Base-by-base conservation (phyloP, 2,329 filamentous ascomycete genomes). In the Sporothrix curviconia region DNA sequence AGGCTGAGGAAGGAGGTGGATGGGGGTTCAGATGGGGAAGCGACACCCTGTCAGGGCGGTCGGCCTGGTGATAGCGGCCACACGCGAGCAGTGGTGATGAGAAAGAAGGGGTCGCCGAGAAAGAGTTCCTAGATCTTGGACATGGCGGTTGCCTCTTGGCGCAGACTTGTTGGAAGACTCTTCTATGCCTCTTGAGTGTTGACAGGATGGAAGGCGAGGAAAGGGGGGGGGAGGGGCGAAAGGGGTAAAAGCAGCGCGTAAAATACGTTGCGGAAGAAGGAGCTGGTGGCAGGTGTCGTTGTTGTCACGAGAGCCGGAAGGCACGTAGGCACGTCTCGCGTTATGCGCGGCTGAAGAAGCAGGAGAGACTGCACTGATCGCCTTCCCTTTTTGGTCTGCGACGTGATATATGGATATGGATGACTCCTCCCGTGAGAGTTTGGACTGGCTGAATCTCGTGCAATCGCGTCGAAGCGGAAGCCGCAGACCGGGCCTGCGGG, bases 111-210 rank as follows among this genome's bases (percentile, higher is more conserved):
- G 39, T 60, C 62, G 61, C 62, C 63, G 59, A 57, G 51, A 58
- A 64, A 64, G 62, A 64, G 51, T 62, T 60, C 56, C 63, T 64
- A 64, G 40, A 61, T 64, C 63, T 64, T 64, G 62, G 59, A 63
- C 63, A 64, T 64, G 61, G 63, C 62, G 61, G 57, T 55, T 64
- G 58, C 61, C 61, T 63, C 57, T 61, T 57, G 51, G 52, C 47
- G 42, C 19, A 56, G 52, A 50, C 39, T 40, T 42, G n/a, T n/a
- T n/a, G 42, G 14, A 9, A 36, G 34, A 40, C 47, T 40, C 34
- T 25, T 55, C 30, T 19, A 15, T 43, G 39, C 11, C 32, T 34
- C 22, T 28, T 51, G 24, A 17, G 37, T 51, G 32, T 51, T 40
- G 49, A 39, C 22, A 50, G 11, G 46, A 30, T 11, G 22, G 39